These are phyloP conservation scores for Yarrowia galli DNA, from an alignment of 1,139 yeast species.

Conservation along the genomic window DNA sequence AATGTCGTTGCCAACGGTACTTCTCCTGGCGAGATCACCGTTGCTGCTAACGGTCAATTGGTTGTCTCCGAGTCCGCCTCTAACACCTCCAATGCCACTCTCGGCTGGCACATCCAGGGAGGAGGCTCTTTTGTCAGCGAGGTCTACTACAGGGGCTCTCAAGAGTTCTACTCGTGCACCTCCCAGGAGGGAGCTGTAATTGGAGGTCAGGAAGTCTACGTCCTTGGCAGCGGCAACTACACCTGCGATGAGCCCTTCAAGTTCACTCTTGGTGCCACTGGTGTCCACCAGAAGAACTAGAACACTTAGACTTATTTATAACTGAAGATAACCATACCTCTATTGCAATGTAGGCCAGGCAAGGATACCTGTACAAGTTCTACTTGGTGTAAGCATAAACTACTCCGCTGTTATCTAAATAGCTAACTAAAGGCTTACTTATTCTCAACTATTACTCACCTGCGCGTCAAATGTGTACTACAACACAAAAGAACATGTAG, in stretches of 20 bases:
- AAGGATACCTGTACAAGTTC: too few species aligned
- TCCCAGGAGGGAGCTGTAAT: not conserved
- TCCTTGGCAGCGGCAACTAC: not conserved
- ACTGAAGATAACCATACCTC: not conserved
- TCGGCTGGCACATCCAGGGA: not conserved
- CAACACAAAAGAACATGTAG: too few species aligned
- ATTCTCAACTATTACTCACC: too few species aligned
- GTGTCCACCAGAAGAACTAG: not conserved
- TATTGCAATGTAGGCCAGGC: too few species aligned
- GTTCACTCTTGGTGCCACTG: slow-evolving; percentile 15
- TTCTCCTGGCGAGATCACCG: not conserved
- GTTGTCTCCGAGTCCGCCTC: not conserved
- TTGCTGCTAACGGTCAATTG: slow-evolving; percentile 6
- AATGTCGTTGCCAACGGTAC: not conserved
- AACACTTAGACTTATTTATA: not conserved
- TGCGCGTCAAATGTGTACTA: too few species aligned
- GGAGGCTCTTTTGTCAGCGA: not conserved
- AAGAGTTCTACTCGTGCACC: slow-evolving; percentile 24
- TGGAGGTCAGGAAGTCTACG: slow-evolving; percentile 20
- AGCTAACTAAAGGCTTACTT: too few species aligned
- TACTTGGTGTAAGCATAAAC: too few species aligned
- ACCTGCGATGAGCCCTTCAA: slow-evolving; percentile 13
- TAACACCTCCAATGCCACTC: not conserved
- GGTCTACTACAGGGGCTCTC: slow-evolving; percentile 20
- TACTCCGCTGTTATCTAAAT: too few species aligned